Conservation (phyloP, 192 early-diverging fungal genomes). For the Gonapodya sp. region DNA sequence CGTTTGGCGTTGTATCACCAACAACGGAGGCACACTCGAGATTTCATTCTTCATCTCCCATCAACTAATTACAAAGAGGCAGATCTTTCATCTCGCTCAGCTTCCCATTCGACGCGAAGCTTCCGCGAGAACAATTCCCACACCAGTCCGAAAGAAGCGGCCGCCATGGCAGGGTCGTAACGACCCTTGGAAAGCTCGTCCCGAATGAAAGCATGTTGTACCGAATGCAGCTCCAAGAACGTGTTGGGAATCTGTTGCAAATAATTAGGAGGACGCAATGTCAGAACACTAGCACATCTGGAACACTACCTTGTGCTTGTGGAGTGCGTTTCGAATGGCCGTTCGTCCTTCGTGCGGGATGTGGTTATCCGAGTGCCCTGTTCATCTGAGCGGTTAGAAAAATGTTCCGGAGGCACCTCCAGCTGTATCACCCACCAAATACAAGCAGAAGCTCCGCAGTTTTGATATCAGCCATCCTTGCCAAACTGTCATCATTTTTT, state of each 20-base stretch:
- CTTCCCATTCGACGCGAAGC: constrained; percentile 17
- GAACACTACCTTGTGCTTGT: constrained; percentile 21
- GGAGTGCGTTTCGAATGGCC: constrained; percentile 41
- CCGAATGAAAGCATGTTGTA: constrained; percentile 58
- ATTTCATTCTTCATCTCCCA: neutral
- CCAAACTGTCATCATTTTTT: constrained; percentile 35
- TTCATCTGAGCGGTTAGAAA: constrained; percentile 14
- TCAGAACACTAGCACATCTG: neutral
- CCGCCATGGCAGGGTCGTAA: constrained; percentile 50
- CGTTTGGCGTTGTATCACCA: no score
- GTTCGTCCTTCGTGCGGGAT: constrained; percentile 44
- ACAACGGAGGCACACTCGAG: no score
- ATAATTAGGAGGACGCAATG: no score
- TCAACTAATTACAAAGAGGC: neutral
- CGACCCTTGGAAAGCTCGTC: constrained; percentile 54
- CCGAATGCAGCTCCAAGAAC: constrained; percentile 46
- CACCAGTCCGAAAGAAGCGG: constrained; percentile 44
- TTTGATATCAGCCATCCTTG: constrained; percentile 33
- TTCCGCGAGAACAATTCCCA: constrained; percentile 48
- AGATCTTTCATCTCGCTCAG: neutral
- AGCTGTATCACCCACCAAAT: constrained; percentile 38
- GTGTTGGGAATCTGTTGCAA: constrained; percentile 35
- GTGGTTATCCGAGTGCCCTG: constrained; percentile 50
- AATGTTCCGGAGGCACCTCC: constrained; percentile 10
- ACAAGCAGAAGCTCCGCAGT: constrained; percentile 50